A percentile compares a stretch with the other conserved stretches of the same genome.
phyloP scores from a whole-genome alignment of 441 rosid genomes.

The Syzygium syzygioides region DNA sequence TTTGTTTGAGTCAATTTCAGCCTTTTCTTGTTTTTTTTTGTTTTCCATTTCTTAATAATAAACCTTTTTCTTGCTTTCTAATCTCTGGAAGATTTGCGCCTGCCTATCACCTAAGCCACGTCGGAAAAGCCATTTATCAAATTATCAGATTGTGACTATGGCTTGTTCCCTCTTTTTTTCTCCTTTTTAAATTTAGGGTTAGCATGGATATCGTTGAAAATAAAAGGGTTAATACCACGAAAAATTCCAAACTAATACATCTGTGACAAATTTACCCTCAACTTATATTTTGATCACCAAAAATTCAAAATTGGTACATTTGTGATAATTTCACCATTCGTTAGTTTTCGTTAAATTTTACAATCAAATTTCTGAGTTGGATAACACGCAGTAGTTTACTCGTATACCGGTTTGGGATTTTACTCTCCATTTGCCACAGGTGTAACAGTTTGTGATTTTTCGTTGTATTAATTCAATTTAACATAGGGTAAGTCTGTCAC shows the following conservation, averaged over 20 bases:
- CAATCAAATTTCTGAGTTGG: too few species aligned
- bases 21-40: neutral
- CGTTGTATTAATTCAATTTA: too few species aligned
- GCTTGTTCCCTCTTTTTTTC: neutral
- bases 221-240: too few species aligned
- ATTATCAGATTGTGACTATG: neutral
- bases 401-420: too few species aligned
- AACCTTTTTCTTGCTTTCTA: neutral
- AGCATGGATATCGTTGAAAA: neutral
- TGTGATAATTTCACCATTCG: too few species aligned
- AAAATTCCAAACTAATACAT: neutral
- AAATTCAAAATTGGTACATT: rapidly evolving
- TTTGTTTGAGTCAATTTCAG: neutral
- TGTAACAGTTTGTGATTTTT: too few species aligned
- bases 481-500: too few species aligned
- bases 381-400: rapidly evolving
- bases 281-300: too few species aligned
- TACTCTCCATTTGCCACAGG: too few species aligned
- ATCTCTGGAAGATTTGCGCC: neutral
- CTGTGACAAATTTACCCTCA: too few species aligned
- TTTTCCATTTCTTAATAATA: neutral
- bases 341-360: too few species aligned
- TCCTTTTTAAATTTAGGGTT: neutral
- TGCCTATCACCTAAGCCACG: neutral
- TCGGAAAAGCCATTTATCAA: neutral